Evolutionary conservation across 148 eudicot genomes (phyloP), one percentile per base, ranked within the genome.

Genomic region (Drosera capensis): DNA sequence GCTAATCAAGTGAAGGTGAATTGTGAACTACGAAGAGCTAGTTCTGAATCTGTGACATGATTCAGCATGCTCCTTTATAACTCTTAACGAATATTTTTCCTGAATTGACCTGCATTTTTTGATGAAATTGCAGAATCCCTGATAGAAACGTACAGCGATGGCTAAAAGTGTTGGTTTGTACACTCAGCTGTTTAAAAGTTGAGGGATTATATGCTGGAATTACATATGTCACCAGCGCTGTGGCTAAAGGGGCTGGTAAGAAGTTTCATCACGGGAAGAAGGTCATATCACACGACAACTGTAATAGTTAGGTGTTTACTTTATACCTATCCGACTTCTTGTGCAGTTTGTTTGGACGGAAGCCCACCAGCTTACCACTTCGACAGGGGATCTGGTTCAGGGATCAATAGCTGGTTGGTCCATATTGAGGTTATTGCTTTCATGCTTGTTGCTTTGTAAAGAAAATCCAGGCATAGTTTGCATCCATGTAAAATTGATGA

Each of bases 391-490:
- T 37, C n/a, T 37, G 40, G 40, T 3, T 12, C 31, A 3, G 85
- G 85, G 20, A 52, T 62, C 17, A 59, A 78, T 43, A 78, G 53
- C 40, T 78, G 85, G 85, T 42, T 78, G 57, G 67, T 78, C 56
- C 77, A 70, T 37, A 28, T 77, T 1, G 76, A 77, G 84, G 84
- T 77, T 43, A 25, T 62, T 38, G 18, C 16, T 2, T 20, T 28
- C 9, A 28, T n/a, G n/a, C n/a, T n/a, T n/a, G n/a, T n/a, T n/a
- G n/a, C n/a, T n/a, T n/a, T n/a, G n/a, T n/a, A n/a, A n/a, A n/a
- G n/a, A n/a, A n/a, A n/a, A n/a, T n/a, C n/a, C n/a, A n/a, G n/a
- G n/a, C n/a, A n/a, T n/a, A n/a, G n/a, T n/a, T n/a, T n/a, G n/a
- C n/a, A n/a, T n/a, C n/a, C n/a, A n/a, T n/a, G n/a, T n/a, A n/a